Conservation (phyloP, 202 grass and related monocot genomes). For the Musa balbisiana region DNA sequence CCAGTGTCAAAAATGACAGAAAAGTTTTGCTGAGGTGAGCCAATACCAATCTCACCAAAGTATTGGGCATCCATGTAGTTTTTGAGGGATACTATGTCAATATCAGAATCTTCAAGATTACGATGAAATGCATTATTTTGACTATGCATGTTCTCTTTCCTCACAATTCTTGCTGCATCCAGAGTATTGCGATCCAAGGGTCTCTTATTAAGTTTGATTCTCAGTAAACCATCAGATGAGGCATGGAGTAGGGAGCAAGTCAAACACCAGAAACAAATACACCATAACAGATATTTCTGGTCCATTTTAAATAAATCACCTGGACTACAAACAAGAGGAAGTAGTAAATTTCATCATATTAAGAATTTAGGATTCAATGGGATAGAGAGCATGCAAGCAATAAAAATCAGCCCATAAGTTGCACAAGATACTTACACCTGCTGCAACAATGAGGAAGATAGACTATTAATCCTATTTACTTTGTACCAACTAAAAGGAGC, state of each 20-base stretch:
- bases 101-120: slow-evolving; percentile 26
- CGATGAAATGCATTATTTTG: slow-evolving; percentile 17
- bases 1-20: slow-evolving; percentile 87
- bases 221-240: slow-evolving; percentile 48
- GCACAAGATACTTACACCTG: too few relatives aligned
- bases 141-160: slow-evolving; percentile 26
- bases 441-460: too few relatives aligned
- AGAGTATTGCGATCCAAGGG: slow-evolving; percentile 42
- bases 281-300: slow-evolving; percentile 32
- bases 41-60: slow-evolving; percentile 62
- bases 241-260: slow-evolving; percentile 35
- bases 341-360: neutral
- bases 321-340: neutral
- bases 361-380: too few relatives aligned
- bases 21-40: slow-evolving; percentile 74
- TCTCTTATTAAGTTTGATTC: slow-evolving; percentile 68
- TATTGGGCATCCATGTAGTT: slow-evolving; percentile 84
- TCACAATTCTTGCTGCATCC: slow-evolving; percentile 42
- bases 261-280: slow-evolving; percentile 47
- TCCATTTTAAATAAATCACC: slow-evolving; percentile 29
- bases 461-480: too few relatives aligned
- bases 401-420: too few relatives aligned
- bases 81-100: slow-evolving; percentile 64
- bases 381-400: too few relatives aligned
- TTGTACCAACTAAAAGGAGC: too few relatives aligned